phyloP scores from a whole-genome alignment of 2,329 filamentous ascomycete species.

The Grosmannia huntii region DNA sequence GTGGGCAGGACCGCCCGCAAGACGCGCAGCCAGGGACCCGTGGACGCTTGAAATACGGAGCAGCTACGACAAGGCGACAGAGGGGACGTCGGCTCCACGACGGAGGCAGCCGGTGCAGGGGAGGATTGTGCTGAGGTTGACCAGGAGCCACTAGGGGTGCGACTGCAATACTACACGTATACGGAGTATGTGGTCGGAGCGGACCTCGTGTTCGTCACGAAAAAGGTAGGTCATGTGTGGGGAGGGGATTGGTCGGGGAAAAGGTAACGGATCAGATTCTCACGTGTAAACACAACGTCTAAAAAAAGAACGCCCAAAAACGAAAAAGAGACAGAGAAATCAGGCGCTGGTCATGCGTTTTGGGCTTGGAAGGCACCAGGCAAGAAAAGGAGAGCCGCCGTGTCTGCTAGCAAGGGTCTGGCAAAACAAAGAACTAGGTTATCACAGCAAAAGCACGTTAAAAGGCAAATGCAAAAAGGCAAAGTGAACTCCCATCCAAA shows the following conservation, averaged over 20 bases:
- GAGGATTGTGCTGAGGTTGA: neutral
- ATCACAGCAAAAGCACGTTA: neutral
- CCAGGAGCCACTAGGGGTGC: neutral
- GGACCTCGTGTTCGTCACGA: neutral
- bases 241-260: neutral
- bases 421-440: neutral
- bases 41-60: slow-evolving; percentile 1
- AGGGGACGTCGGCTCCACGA: neutral
- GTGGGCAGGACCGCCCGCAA: slow-evolving; percentile 24
- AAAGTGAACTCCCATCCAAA: neutral
- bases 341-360: neutral
- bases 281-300: neutral
- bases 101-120: neutral
- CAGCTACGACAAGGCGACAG: neutral
- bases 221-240: neutral
- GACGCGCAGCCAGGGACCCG: slow-evolving; percentile 25
- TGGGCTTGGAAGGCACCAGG: neutral
- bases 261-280: neutral
- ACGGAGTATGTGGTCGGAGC: neutral
- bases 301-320: neutral
- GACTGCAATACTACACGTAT: no score
- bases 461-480: neutral
- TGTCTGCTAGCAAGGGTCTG: neutral
- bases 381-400: neutral
- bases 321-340: neutral